Evolutionary conservation across 306 rosid genomes (phyloP).

Genomic region (Medicago lupulina): DNA sequence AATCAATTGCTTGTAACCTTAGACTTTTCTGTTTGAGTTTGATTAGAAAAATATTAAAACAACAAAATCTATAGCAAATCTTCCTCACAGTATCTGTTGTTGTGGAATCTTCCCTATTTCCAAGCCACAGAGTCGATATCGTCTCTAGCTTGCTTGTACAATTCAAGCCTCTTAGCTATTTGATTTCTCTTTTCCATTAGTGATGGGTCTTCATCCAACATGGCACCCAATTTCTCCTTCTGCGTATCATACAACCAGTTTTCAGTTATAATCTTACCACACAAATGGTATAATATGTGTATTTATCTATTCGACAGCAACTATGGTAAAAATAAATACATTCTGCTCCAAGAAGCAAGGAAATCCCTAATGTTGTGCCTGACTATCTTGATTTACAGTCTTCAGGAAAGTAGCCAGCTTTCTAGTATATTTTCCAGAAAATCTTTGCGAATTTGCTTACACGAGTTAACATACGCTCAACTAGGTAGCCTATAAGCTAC

Average conservation of each 20-base stretch:
- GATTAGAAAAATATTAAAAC: slow-evolving; percentile 26
- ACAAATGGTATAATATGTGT: neutral
- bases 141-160: slow-evolving; percentile 96
- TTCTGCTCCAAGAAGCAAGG: neutral
- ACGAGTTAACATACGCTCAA: neutral
- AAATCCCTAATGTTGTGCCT: slow-evolving; percentile 15
- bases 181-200: slow-evolving; percentile 83
- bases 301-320: neutral
- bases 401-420: slow-evolving; percentile 7
- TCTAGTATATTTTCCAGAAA: slow-evolving; percentile 15
- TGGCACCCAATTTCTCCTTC: slow-evolving; percentile 89
- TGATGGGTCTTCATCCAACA: slow-evolving; percentile 95
- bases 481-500: neutral
- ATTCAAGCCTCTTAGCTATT: slow-evolving; percentile 88
- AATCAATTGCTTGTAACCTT: slow-evolving; percentile 42
- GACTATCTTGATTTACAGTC: neutral
- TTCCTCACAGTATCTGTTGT: slow-evolving; percentile 27
- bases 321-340: neutral
- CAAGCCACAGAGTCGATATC: slow-evolving; percentile 95
- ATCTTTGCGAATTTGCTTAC: neutral
- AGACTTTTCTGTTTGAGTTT: slow-evolving; percentile 20
- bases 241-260: slow-evolving; percentile 48
- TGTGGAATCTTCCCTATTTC: slow-evolving; percentile 58
- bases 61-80: slow-evolving; percentile 36
- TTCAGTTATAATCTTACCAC: slow-evolving; percentile 15